phyloP scores from a whole-genome alignment of 192 early-diverging fungal genomes.

The Fimicolochytrium jonesii region DNA sequence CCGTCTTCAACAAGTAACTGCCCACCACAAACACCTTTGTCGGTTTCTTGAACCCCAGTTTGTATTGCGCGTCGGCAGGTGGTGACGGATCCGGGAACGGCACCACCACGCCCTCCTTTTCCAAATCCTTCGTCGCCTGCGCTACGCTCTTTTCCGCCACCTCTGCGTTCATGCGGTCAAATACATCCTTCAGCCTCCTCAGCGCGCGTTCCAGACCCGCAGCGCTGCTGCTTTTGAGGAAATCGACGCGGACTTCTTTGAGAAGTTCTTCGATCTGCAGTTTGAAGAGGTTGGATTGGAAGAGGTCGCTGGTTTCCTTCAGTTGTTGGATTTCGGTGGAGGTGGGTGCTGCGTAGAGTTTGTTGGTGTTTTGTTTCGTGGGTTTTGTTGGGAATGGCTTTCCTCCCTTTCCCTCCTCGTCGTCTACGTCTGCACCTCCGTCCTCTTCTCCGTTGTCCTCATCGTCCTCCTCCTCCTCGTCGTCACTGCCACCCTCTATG shows the following conservation, averaged over 20 bases:
- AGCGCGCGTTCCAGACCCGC: slow-evolving; percentile 61
- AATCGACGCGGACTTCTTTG: slow-evolving; percentile 59
- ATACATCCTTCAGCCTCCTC: slow-evolving; percentile 61
- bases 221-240: slow-evolving; percentile 46
- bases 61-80: slow-evolving; percentile 64
- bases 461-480: slow-evolving; percentile 40
- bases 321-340: slow-evolving; percentile 80
- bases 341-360: slow-evolving; percentile 45
- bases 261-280: slow-evolving; percentile 80
- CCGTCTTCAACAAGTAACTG: slow-evolving; percentile 78
- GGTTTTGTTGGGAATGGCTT: slow-evolving; percentile 40
- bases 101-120: slow-evolving; percentile 53
- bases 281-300: slow-evolving; percentile 89
- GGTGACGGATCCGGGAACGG: slow-evolving; percentile 59
- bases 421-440: slow-evolving; percentile 38
- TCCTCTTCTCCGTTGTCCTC: slow-evolving; percentile 29
- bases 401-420: slow-evolving; percentile 6
- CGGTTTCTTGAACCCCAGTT: slow-evolving; percentile 75
- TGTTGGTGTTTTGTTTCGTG: slow-evolving; percentile 25
- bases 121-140: background rate
- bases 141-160: too few relatives aligned
- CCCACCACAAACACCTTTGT: slow-evolving; percentile 77
- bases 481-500: background rate
- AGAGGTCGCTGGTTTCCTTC: slow-evolving; percentile 76
- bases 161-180: slow-evolving; percentile 59